A percentile compares a stretch with the other conserved stretches of the same genome.
These are phyloP conservation scores for Deinandra increscens DNA, from an alignment of 129 eudicot genomes.

Conservation along the genomic window DNA sequence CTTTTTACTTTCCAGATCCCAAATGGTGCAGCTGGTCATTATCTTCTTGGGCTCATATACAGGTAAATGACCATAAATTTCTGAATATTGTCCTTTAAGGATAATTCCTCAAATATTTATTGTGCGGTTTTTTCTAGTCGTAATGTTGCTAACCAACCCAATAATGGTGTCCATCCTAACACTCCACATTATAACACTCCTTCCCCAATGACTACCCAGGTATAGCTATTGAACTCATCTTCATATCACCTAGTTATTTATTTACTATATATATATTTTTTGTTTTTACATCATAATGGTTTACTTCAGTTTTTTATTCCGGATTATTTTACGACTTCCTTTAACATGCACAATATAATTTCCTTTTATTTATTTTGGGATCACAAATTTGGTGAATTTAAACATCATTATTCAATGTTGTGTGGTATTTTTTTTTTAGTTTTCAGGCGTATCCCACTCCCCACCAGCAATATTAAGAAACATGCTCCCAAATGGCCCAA, in stretches of 20 bases:
- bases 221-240: slow-evolving; percentile 21
- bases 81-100: slow-evolving; percentile 23
- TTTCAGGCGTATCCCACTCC: slow-evolving; percentile 61
- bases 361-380: neutral
- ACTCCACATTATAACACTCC: slow-evolving; percentile 80
- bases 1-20: slow-evolving; percentile 60
- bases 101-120: slow-evolving; percentile 54
- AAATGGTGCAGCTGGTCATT: slow-evolving; percentile 98
- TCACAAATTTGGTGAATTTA: slow-evolving; percentile 7
- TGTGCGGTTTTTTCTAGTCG: slow-evolving; percentile 44
- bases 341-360: neutral
- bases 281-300: neutral
- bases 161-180: slow-evolving; percentile 59
- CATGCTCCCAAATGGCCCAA: slow-evolving; percentile 57
- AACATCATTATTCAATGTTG: slow-evolving; percentile 8
- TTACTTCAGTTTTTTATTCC: too few relatives aligned
- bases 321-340: neutral
- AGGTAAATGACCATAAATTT: slow-evolving; percentile 48
- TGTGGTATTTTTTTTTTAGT: slow-evolving; percentile 46
- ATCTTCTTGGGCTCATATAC: slow-evolving; percentile 95
- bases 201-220: slow-evolving; percentile 93
- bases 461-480: slow-evolving; percentile 90
- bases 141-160: slow-evolving; percentile 35
- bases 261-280: neutral
- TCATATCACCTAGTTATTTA: neutral